Conservation (phyloP, 1,284 basidiomycete genomes). For the Mycosarcoma maydis region DNA sequence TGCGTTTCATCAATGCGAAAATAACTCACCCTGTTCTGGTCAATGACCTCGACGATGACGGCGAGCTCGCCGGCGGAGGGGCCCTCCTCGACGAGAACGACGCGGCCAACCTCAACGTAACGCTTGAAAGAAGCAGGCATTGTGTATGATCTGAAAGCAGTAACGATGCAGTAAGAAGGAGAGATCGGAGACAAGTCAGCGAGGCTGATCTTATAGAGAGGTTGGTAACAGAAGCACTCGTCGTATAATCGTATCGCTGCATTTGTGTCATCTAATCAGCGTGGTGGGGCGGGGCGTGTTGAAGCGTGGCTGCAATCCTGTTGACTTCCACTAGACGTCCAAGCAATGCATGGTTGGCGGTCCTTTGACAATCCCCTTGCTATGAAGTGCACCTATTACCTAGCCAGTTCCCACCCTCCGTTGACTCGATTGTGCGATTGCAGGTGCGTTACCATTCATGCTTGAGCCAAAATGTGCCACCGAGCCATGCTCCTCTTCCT, state of each 20-base stretch:
- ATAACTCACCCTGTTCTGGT: constrained; percentile 90
- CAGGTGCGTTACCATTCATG: too few relatives aligned
- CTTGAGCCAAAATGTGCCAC: too few relatives aligned
- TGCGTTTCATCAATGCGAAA: background rate
- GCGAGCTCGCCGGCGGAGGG: constrained; percentile 88
- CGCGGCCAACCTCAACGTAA: constrained; percentile 97
- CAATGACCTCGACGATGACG: constrained; percentile 95
- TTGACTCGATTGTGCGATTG: too few relatives aligned
- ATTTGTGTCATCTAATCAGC: background rate
- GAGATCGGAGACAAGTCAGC: constrained; percentile 15
- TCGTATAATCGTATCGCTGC: constrained; percentile 2
- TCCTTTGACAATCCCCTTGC: too few relatives aligned
- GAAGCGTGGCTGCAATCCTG: too few relatives aligned
- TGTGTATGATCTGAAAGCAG: constrained; percentile 37
- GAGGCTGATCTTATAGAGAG: background rate
- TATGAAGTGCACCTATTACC: too few relatives aligned
- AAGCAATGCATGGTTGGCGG: too few relatives aligned
- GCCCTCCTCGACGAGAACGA: constrained; percentile 93
- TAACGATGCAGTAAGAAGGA: background rate
- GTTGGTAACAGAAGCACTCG: constrained; percentile 1
- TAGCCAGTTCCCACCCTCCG: too few relatives aligned
- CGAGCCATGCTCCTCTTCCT: too few relatives aligned
- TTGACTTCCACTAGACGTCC: too few relatives aligned
- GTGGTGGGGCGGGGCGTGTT: too few relatives aligned
- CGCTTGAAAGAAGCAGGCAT: constrained; percentile 77